phyloP scores from a whole-genome alignment of 2,329 filamentous ascomycete species.

The Lachnellula willkommii region DNA sequence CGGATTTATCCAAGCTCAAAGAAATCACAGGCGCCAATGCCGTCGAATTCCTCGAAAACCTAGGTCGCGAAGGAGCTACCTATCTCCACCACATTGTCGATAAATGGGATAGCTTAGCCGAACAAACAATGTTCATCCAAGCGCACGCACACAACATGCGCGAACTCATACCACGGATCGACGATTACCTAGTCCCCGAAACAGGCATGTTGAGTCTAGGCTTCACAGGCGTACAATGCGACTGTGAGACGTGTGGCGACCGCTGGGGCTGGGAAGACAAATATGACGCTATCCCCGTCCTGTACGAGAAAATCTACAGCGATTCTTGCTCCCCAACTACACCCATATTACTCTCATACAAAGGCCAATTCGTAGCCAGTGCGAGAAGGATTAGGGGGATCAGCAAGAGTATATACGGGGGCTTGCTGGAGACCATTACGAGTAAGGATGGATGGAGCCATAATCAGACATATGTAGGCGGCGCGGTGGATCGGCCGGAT shows the following conservation, averaged over 20 bases:
- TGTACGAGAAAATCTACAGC: constrained; percentile 31
- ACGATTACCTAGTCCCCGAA: constrained; percentile 36
- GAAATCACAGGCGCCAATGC: constrained; percentile 18
- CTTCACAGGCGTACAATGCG: constrained; percentile 33
- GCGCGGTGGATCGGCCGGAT: constrained; percentile 14
- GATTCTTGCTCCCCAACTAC: constrained; percentile 19
- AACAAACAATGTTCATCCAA: constrained; percentile 45
- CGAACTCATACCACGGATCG: constrained; percentile 36
- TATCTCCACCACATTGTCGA: constrained; percentile 43
- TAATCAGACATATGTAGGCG: constrained; percentile 9
- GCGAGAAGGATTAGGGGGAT: constrained; percentile 38
- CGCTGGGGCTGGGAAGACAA: constrained; percentile 37
- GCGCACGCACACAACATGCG: constrained; percentile 38
- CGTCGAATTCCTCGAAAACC: constrained; percentile 33
- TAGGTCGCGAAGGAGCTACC: constrained; percentile 43
- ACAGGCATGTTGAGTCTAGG: constrained; percentile 45
- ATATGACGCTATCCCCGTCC: constrained; percentile 31
- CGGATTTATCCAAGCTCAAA: constrained; percentile 16
- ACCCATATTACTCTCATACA: constrained; percentile 38
- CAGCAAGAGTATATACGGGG: constrained; percentile 17
- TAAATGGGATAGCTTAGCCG: constrained; percentile 40
- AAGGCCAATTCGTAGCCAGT: constrained; percentile 45
- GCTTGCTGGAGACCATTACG: constrained; percentile 19
- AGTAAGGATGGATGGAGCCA: constrained; percentile 22
- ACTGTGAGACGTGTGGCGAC: constrained; percentile 37